Evolutionary conservation across 2,329 filamentous ascomycete genomes (phyloP).

Genomic region (Trichophyton mentagrophytes): DNA sequence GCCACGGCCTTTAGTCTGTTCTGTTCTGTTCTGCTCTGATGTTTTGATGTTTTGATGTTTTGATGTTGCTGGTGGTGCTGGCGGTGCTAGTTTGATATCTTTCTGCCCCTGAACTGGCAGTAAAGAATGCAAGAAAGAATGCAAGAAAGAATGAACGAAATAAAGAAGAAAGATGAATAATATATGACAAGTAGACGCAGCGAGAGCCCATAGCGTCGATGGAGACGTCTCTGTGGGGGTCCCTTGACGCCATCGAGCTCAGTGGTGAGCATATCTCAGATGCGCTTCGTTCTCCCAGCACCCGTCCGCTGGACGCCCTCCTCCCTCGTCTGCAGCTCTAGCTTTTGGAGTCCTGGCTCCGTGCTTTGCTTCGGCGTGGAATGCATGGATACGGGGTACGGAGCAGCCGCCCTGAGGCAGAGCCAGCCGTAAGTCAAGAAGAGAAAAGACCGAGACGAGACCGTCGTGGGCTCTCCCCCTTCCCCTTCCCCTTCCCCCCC

Average conservation of each 20-base stretch:
- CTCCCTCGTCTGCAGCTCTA: background rate
- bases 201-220: background rate
- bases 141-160: too few species aligned
- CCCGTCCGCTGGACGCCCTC: too few species aligned
- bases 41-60: background rate
- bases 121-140: too few species aligned
- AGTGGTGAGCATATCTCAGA: background rate
- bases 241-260: background rate
- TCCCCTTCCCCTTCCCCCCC: too few species aligned
- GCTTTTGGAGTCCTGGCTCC: background rate
- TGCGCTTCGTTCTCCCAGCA: too few species aligned
- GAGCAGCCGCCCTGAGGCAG: background rate
- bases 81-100: too few species aligned
- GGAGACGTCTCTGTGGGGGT: background rate
- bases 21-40: background rate
- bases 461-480: too few species aligned
- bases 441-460: background rate
- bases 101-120: too few species aligned
- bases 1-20: background rate
- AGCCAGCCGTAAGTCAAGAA: background rate
- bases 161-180: too few species aligned
- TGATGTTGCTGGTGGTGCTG: too few species aligned
- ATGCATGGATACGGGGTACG: background rate
- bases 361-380: background rate
- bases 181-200: too few species aligned